phyloP scores from a whole-genome alignment of 495 filamentous ascomycete genomes.

The Astrothelium macrocarpum region DNA sequence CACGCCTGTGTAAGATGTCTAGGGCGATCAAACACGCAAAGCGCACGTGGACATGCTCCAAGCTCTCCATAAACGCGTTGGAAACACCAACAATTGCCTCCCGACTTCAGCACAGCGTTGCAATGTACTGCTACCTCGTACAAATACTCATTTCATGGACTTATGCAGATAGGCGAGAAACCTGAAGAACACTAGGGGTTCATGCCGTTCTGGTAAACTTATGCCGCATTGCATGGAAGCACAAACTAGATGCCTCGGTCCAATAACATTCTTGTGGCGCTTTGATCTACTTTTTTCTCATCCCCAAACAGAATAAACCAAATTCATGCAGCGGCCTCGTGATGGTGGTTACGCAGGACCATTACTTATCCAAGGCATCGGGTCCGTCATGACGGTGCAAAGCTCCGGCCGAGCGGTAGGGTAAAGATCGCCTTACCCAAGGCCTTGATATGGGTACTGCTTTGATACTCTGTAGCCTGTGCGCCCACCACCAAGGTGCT shows the following conservation, averaged over 20 bases:
- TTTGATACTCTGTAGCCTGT: neutral
- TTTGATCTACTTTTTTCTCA: neutral
- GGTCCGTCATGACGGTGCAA: neutral
- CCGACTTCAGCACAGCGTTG: neutral
- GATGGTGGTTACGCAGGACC: neutral
- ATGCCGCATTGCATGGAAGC: neutral
- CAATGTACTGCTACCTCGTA: slow-evolving; percentile 7
- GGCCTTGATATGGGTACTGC: neutral
- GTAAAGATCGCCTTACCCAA: neutral
- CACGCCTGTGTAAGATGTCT: neutral
- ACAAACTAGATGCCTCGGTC: neutral
- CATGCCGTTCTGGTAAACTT: neutral
- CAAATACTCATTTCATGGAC: neutral
- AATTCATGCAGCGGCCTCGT: slow-evolving; percentile 1
- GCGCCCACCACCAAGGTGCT: neutral
- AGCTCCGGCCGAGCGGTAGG: neutral
- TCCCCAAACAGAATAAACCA: neutral
- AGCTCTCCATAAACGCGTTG: neutral
- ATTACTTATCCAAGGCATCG: slow-evolving; percentile 1
- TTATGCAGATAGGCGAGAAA: neutral
- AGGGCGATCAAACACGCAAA: neutral
- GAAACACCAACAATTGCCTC: slow-evolving; percentile 3
- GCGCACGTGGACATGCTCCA: neutral
- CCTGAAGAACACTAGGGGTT: neutral
- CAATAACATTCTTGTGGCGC: neutral